These are phyloP conservation scores for Leishmania arabica DNA, from an alignment of 208 protist species.

Conservation along the genomic window DNA sequence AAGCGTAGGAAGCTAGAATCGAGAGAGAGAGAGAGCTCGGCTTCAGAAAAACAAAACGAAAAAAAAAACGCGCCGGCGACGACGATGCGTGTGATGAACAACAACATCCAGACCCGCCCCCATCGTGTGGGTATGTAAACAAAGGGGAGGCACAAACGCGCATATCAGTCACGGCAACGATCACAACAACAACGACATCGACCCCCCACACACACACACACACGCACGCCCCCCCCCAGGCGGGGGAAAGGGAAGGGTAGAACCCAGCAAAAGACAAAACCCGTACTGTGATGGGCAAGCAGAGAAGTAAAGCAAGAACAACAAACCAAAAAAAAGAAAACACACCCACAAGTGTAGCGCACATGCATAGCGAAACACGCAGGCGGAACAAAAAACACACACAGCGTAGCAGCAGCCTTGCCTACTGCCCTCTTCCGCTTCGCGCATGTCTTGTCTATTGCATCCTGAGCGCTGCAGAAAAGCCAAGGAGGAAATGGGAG, in stretches of 20 bases:
- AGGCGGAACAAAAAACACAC: background rate
- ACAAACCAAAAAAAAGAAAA: background rate
- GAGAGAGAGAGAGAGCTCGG: background rate
- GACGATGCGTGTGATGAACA: background rate
- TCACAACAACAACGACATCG: background rate
- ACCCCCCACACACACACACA: background rate
- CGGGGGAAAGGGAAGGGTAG: background rate
- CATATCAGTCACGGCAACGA: background rate
- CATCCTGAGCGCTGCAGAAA: background rate
- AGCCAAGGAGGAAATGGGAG: background rate
- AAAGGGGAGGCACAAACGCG: background rate
- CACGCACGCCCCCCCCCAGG: too few relatives aligned
- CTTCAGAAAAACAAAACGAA: too few relatives aligned
- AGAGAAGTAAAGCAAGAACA: background rate
- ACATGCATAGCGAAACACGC: background rate
- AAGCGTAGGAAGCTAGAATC: background rate
- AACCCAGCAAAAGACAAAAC: background rate
- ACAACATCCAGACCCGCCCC: background rate
- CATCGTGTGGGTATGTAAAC: background rate
- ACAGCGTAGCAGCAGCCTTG: background rate
- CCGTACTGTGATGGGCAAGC: background rate
- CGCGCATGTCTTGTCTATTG: background rate
- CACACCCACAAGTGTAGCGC: background rate
- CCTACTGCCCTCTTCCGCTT: background rate
- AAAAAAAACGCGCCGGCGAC: background rate